Conservation (phyloP, 2,329 filamentous ascomycete species). For the Chaetomium sp. region DNA sequence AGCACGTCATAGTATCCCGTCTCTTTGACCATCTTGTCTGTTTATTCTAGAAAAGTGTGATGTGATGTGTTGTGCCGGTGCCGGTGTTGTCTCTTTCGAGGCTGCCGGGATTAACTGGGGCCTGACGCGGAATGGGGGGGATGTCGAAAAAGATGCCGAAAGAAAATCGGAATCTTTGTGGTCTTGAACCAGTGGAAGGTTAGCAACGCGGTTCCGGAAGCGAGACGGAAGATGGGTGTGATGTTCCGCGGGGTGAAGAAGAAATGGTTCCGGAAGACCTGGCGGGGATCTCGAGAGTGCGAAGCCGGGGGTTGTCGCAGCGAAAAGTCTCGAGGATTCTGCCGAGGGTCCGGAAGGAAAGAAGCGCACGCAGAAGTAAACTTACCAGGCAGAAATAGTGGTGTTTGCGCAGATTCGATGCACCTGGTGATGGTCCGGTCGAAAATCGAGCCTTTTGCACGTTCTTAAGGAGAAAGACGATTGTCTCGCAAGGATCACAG, state of each 20-base stretch:
- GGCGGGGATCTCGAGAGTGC: not conserved
- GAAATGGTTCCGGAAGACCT: not conserved
- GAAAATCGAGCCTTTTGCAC: constrained; percentile 3
- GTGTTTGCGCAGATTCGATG: not conserved
- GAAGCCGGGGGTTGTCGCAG: constrained; percentile 1
- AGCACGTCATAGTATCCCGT: constrained; percentile 70
- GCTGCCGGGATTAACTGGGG: constrained; percentile 17
- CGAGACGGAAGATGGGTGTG: not conserved
- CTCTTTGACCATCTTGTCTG: constrained; percentile 42
- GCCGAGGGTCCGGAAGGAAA: constrained; percentile 9
- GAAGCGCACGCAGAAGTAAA: not conserved
- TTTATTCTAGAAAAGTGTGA: constrained; percentile 6
- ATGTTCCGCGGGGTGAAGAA: not conserved
- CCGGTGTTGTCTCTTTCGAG: not conserved
- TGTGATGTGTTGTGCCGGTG: too few species aligned
- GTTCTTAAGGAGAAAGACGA: not conserved
- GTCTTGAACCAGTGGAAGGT: not conserved
- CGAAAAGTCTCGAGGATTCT: constrained; percentile 24
- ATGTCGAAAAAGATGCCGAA: not conserved
- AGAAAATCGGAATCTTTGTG: not conserved
- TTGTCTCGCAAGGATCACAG: constrained; percentile 25
- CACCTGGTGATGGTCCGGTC: not conserved
- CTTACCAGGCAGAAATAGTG: constrained; percentile 10
- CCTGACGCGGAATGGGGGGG: constrained; percentile 14
- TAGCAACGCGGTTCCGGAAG: not conserved